These are phyloP conservation scores for Solanum bulbocastanum DNA, from an alignment of 257 asterid species.

Conservation along the genomic window DNA sequence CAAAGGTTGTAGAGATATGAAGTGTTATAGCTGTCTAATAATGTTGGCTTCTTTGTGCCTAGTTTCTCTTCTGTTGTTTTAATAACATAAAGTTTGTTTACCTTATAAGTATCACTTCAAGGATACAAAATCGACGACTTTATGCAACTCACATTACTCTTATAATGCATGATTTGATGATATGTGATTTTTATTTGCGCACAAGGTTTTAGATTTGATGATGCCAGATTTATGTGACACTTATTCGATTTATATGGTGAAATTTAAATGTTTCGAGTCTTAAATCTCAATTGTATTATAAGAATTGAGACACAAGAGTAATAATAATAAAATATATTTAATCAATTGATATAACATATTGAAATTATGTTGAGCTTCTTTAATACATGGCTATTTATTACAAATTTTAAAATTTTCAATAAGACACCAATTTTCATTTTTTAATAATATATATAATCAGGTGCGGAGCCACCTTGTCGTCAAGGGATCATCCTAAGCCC, in stretches of 20 bases:
- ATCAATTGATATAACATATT: background rate
- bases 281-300: no score
- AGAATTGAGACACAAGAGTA: no score
- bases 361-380: no score
- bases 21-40: background rate
- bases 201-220: background rate
- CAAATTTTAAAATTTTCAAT: no score
- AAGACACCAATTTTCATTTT: no score
- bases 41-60: background rate
- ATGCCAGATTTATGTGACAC: background rate
- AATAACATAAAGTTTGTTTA: background rate
- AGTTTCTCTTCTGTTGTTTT: background rate
- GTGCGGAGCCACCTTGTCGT: no score
- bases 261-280: no score
- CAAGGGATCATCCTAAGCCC: no score
- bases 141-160: background rate
- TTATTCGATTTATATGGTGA: no score
- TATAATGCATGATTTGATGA: background rate
- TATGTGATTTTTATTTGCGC: background rate
- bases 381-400: no score
- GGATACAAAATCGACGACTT: background rate
- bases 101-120: background rate
- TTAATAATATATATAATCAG: no score
- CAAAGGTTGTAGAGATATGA: background rate
- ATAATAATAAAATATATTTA: no score